Evolutionary conservation across 176 grass and related monocot species (phyloP), one percentile per base, ranked within the genome.

Genomic region (Elymus sibiricus): DNA sequence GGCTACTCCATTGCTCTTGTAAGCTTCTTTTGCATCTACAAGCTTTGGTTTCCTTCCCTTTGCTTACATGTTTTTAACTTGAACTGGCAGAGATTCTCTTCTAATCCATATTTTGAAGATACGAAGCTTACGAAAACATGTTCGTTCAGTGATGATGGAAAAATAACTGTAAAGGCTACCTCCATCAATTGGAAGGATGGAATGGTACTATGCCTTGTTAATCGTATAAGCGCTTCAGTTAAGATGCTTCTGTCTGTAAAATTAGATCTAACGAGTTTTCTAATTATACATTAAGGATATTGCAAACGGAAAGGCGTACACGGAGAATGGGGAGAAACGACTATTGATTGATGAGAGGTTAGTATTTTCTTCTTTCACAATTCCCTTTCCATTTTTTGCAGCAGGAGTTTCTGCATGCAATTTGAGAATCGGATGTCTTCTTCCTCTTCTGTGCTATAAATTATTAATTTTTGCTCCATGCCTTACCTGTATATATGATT

Each of bases 51-150:
- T 17, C 16, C 49, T 28, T 83, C 22, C 17, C 24, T 74, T 70
- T 67, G 72, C 85, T 92, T 81, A 89, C 65, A 29, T 63, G 71
- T 72, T 32, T 15, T 77, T 79, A 42, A 78, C 34, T 86, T 80
- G 65, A 59, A 92, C 40, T 70, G 86, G 55, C 63, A 97, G 95
- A 85, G 70, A 17, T 98, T 95, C 78, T 95, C 91, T 5, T 51
- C 86, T 70, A 98, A 98, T 66, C 86, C 89, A 34, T 95, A 93
- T 73, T 98, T 98, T 87, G 87, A 95, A 82, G 91, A 98, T 68
- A 93, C 82, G 88, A 92, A 82, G 42, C 84, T 95, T 67, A 90
- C 86, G 16, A 98, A 98, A 84, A 86, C 61, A 15, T 92, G 87
- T 71, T 87, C 91, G 15, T 92, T 98, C 64, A 88, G 81, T 46